Percentiles rank a stretch among this genome's conserved stretches.
These are phyloP conservation scores for Malassezia equina DNA, from an alignment of 1,284 basidiomycete species.

Conservation along the genomic window DNA sequence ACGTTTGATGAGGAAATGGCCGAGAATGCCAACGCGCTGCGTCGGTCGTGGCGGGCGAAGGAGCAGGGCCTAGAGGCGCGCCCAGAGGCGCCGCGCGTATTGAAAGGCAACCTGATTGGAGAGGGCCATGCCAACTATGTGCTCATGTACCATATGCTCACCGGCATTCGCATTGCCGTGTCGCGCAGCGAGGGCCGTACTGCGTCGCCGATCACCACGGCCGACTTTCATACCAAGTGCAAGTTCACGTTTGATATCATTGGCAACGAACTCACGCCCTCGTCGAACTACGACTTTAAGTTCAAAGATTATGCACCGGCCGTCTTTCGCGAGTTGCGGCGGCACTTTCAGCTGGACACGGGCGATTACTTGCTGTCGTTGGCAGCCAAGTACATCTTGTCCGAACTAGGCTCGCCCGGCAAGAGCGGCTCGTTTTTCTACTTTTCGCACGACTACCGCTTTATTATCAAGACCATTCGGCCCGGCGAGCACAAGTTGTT, in stretches of 20 bases:
- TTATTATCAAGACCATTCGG: conserved; percentile 98
- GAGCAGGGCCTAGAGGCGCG: conserved; percentile 22
- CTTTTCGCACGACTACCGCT: conserved; percentile 94
- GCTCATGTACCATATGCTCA: conserved; percentile 99
- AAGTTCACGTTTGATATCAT: conserved; percentile 96
- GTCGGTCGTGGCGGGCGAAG: conserved; percentile 35
- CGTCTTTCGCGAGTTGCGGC: conserved; percentile 89
- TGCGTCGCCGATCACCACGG: conserved; percentile 67
- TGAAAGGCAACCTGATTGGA: conserved; percentile 89
- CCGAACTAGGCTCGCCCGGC: conserved; percentile 93
- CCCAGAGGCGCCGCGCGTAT: conserved; percentile 50
- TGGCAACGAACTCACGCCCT: conserved; percentile 92
- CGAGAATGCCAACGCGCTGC: conserved; percentile 37
- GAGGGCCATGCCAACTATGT: conserved; percentile 98
- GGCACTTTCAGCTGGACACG: conserved; percentile 88
- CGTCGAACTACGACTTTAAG: conserved; percentile 92
- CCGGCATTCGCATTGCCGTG: conserved; percentile 88
- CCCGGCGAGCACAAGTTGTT: conserved; percentile 91
- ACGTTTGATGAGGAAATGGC: conserved; percentile 44
- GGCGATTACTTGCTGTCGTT: conserved; percentile 93
- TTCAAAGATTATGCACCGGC: conserved; percentile 99
- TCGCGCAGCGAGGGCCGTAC: conserved; percentile 94
- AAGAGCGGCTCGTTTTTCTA: conserved; percentile 99
- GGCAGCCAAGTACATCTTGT: conserved; percentile 93
- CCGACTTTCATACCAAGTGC: conserved; percentile 79